Percentiles rank a stretch among this genome's conserved stretches.
Evolutionary conservation across 1,284 basidiomycete genomes (phyloP).

Genomic region (Schizophyllum commune): DNA sequence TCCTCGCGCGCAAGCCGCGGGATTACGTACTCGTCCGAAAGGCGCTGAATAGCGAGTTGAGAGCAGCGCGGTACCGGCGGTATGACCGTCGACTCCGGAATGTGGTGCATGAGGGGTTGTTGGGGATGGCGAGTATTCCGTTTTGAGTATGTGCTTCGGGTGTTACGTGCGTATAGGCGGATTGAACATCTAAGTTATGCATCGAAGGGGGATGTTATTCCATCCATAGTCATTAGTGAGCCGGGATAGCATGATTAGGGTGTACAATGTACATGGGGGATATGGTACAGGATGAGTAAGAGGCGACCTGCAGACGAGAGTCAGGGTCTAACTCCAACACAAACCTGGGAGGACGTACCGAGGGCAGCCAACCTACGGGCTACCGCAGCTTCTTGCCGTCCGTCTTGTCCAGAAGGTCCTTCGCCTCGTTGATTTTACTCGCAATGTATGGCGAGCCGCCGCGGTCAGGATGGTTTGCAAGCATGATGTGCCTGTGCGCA

Average conservation of each 20-base stretch:
- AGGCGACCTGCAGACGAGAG: background rate
- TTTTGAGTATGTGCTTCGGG: constrained; percentile 16
- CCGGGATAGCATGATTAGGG: background rate
- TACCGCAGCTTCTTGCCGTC: background rate
- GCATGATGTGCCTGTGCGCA: constrained; percentile 88
- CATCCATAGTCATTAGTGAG: background rate
- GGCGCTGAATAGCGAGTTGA: constrained; percentile 42
- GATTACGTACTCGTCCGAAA: constrained; percentile 40
- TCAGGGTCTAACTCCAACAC: too few species aligned
- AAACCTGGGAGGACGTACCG: too few species aligned
- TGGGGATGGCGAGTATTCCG: constrained; percentile 19
- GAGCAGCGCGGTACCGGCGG: constrained; percentile 32
- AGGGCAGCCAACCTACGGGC: background rate
- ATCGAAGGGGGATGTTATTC: background rate
- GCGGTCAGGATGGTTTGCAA: constrained; percentile 94
- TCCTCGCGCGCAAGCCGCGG: constrained; percentile 50
- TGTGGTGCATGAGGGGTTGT: constrained; percentile 42
- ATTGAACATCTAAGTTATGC: too few species aligned
- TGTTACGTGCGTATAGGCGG: too few species aligned
- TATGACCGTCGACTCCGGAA: constrained; percentile 35
- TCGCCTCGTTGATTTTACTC: constrained; percentile 96
- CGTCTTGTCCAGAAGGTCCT: constrained; percentile 68
- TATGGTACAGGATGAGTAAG: background rate
- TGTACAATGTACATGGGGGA: background rate
- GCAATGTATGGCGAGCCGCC: constrained; percentile 95